phyloP scores from a whole-genome alignment of 305 asterid species.

The Fraxinus ornus region DNA sequence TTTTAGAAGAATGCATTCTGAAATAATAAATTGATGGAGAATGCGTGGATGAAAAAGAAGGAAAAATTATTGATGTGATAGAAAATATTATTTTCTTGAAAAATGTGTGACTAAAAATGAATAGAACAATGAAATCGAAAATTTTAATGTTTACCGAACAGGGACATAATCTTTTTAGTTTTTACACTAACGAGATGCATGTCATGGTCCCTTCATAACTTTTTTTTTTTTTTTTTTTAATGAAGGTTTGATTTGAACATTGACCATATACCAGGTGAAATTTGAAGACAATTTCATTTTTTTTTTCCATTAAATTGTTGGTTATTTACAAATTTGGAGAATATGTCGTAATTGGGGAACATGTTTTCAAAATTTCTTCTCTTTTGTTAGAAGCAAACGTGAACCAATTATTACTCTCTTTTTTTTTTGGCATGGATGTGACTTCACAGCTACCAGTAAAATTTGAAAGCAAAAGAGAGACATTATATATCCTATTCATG shows the following conservation, averaged over 20 bases:
- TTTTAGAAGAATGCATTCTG: no score
- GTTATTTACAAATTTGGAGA: not conserved
- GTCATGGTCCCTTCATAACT: slow-evolving; percentile 1
- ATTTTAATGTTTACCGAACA: no score
- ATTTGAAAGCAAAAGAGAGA: not conserved
- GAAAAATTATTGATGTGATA: no score
- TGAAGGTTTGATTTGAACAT: slow-evolving; percentile 6
- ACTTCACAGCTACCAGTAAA: slow-evolving; percentile 21
- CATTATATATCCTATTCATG: not conserved
- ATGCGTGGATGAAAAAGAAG: no score
- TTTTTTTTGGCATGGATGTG: slow-evolving; percentile 26
- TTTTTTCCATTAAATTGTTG: not conserved
- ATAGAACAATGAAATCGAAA: no score
- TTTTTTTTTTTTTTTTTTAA: not conserved
- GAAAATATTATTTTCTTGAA: no score
- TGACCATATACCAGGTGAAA: slow-evolving; percentile 21
- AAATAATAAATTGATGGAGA: no score
- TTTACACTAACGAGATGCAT: slow-evolving; percentile 6
- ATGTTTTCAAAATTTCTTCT: slow-evolving; percentile 36
- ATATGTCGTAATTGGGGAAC: not conserved
- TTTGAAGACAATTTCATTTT: slow-evolving; percentile 16
- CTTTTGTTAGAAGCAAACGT: slow-evolving; percentile 37
- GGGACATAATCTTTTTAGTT: not conserved
- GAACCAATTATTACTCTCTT: not conserved
- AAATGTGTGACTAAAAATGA: no score